Base-by-base conservation (phyloP, 139 green algal genomes). In the Chlamydomonas incerta region DNA sequence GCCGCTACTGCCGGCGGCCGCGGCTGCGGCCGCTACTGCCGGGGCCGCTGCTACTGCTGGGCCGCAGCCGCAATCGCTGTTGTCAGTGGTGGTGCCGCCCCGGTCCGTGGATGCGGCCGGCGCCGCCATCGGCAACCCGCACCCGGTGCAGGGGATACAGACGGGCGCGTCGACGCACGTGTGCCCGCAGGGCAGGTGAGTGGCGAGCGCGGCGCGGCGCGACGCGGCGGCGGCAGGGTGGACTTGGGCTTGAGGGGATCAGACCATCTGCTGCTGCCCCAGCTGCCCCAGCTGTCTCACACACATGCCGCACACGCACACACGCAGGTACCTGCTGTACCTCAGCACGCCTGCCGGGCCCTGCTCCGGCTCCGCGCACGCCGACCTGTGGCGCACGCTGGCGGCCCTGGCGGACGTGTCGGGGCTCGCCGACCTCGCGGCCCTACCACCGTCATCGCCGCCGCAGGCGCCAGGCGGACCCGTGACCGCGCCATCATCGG, bases 141-240 rank as follows among this genome's bases (percentile, higher is more conserved):
- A 80, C 46, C 57, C 81, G 28, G 75, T 92, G 6, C 72, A 81
- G 15, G 80, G 55, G 23, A 58, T 92, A 67, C 84, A 88, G 88
- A 55, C 81, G n/a, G 81, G 88, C 1, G 62, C 80, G 11, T 65
- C 68, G 3, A 55, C 83, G 23, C 31, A 23, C 6, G 85, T 90
- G 0, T 63, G 72, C 35, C 88, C 85, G 6, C n/a, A 67, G 29
- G 88, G 88, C 20, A 81, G 74, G 80, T 86, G 68, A 1, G 60
- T 18, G 57, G 66, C 50, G 3, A 14, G 11, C 33, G 28, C 13
- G 63, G 63, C 10, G 63, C 63, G 29, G n/a, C n/a, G n/a, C n/a
- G n/a, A n/a, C n/a, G n/a, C n/a, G n/a, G n/a, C n/a, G n/a, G n/a
- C n/a, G n/a, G n/a, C n/a, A n/a, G n/a, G n/a, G n/a, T n/a, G n/a